These are phyloP conservation scores for Eruca vesicaria DNA, from an alignment of 441 rosid genomes.

Conservation along the genomic window DNA sequence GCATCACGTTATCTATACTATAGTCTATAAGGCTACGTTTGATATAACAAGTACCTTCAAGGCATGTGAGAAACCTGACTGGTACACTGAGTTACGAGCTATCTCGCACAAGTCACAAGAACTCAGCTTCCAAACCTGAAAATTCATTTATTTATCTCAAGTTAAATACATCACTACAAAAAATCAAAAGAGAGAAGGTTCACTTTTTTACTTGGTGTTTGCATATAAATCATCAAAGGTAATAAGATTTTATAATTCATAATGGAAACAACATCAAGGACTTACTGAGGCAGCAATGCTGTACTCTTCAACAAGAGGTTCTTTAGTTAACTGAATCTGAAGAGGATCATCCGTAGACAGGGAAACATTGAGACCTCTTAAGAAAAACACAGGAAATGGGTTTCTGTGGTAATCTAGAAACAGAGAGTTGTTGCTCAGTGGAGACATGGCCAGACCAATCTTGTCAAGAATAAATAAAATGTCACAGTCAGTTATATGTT, in stretches of 20 bases:
- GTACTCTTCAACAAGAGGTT: conserved; percentile 96
- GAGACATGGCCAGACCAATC: conserved; percentile 99
- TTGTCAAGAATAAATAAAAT: conserved; percentile 36
- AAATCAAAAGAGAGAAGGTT: conserved; percentile 19
- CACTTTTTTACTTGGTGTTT: background rate
- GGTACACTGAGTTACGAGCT: conserved; percentile 96
- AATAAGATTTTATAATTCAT: background rate
- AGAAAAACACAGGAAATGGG: conserved; percentile 90
- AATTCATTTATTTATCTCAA: background rate
- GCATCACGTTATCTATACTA: background rate
- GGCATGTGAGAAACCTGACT: conserved; percentile 99
- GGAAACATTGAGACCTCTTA: conserved; percentile 94
- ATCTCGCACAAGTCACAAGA: conserved; percentile 97
- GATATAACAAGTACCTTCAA: conserved; percentile 57
- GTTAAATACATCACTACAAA: background rate
- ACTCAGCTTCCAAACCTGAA: conserved; percentile 98
- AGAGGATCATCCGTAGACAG: conserved; percentile 99
- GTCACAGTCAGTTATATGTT: conserved; percentile 30
- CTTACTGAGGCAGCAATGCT: conserved; percentile 99
- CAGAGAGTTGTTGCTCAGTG: conserved; percentile 97
- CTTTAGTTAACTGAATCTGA: conserved; percentile 97
- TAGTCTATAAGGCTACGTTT: background rate
- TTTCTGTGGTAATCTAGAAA: conserved; percentile 95
- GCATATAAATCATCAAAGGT: background rate
- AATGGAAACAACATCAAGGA: background rate